Base-by-base conservation (phyloP, 2,329 filamentous ascomycete species). In the Colletotrichum sp. region DNA sequence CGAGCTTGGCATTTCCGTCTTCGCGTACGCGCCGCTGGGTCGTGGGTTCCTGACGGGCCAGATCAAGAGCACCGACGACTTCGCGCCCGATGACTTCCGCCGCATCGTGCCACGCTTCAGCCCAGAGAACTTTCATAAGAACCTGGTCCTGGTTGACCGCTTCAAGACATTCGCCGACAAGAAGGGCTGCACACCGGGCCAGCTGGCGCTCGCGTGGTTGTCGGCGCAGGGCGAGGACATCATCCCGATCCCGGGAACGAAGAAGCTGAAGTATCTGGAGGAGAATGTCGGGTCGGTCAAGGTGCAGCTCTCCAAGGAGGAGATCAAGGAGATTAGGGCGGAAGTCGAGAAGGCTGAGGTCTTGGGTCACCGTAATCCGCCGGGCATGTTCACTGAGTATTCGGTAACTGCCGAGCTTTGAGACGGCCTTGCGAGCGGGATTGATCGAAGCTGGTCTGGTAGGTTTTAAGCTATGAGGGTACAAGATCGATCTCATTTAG, bases 251-350 rank as follows among this genome's bases (percentile, higher is more conserved):
- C 55, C 55, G 0, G 55, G 55, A 0, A 59, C 55, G 25, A 59
- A 27, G 55, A 27, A 59, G 55, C 22, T 59, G 3, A 30, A 27
- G 5, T 27, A 11, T 11, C 15, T 65, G 34, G 62, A 49, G 15
- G n/a, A 44, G 15, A 25, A 79, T 13, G n/a, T 52, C n/a, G 44
- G 44, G 11, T 52, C 44, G 6, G 44, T 52, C 2, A 52, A 52
- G n/a, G 44, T 52, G n/a, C n/a, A 52, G 44, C 44, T 52, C n/a
- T 52, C 44, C 44, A 52, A 52, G 44, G 44, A 52, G 2, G 44
- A 52, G n/a, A n/a, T 52, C 44, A 22, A 22, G 11, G 44, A 52
- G 6, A 52, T 52, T 3, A 52, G 44, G 1, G 44, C 11, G 0
- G 44, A 52, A 52, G 44, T 52, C n/a, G 44, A 52, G 44, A 52